These are phyloP conservation scores for Solanum lignicaule DNA, from an alignment of 257 asterid species.

Conservation along the genomic window DNA sequence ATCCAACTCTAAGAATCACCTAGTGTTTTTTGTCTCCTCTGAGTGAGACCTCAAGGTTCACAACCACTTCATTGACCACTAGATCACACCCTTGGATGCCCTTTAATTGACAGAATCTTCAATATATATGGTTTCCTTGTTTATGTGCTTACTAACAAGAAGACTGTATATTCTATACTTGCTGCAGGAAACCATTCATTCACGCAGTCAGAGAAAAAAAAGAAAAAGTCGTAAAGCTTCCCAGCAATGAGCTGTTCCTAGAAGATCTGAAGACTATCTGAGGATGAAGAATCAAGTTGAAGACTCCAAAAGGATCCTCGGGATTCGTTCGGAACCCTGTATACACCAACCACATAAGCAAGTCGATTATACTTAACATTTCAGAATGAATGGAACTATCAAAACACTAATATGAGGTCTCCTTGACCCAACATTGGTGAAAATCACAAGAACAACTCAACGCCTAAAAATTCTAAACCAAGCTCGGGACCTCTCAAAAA, in stretches of 20 bases:
- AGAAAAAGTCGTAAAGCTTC: neutral
- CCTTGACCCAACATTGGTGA: too few species aligned
- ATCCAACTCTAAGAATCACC: neutral
- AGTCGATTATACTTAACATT: too few species aligned
- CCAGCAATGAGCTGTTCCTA: neutral
- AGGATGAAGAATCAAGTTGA: neutral
- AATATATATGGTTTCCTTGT: neutral
- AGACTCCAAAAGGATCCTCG: neutral
- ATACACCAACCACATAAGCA: too few species aligned
- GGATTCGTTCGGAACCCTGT: too few species aligned
- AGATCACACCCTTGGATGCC: neutral
- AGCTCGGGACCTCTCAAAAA: too few species aligned
- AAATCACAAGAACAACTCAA: too few species aligned
- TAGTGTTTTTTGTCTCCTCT: neutral
- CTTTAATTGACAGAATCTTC: neutral
- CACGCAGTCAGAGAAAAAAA: neutral
- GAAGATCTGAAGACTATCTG: neutral
- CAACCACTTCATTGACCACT: neutral
- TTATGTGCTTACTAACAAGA: neutral
- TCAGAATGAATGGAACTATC: too few species aligned
- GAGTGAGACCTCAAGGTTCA: neutral
- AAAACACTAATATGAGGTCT: too few species aligned
- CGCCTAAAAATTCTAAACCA: too few species aligned
- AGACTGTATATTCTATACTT: neutral
- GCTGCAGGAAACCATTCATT: neutral